phyloP scores from a whole-genome alignment of 306 rosid genomes.

The Aeschynomene evenia region DNA sequence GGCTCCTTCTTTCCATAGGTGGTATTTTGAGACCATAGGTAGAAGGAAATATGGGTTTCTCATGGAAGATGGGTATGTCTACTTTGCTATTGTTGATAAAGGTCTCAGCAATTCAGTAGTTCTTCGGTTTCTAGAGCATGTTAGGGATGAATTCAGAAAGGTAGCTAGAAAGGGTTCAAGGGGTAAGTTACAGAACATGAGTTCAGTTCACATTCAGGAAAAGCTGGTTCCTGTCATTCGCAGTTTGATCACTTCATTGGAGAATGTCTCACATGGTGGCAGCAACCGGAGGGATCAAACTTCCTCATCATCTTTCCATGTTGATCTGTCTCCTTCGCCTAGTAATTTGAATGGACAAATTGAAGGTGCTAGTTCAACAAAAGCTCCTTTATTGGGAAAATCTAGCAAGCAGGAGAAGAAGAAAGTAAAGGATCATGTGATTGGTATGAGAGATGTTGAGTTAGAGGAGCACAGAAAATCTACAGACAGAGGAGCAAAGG shows the following conservation, averaged over 20 bases:
- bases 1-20: conserved; percentile 67
- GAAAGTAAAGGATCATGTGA: conserved; percentile 78
- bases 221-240: conserved; percentile 67
- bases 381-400: conserved; percentile 81
- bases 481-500: conserved; percentile 61
- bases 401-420: conserved; percentile 71
- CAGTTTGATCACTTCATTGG: conserved; percentile 63
- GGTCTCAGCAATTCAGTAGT: conserved; percentile 55
- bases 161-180: conserved; percentile 59
- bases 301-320: conserved; percentile 29
- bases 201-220: conserved; percentile 55
- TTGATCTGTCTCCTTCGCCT: conserved; percentile 64
- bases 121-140: conserved; percentile 71
- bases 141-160: conserved; percentile 74
- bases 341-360: conserved; percentile 58
- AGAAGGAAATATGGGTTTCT: conserved; percentile 70
- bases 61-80: conserved; percentile 70
- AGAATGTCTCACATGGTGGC: conserved; percentile 57
- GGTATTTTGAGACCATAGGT: conserved; percentile 77
- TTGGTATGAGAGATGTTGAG: conserved; percentile 69
- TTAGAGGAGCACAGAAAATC: conserved; percentile 72
- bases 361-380: conserved; percentile 70
- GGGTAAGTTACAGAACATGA: conserved; percentile 59
- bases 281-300: conserved; percentile 58
- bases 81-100: conserved; percentile 65